Percentiles rank a stretch among this genome's conserved stretches.
Conservation (phyloP, 768 basidiomycete species). For the Leccinum pellstonianum region DNA sequence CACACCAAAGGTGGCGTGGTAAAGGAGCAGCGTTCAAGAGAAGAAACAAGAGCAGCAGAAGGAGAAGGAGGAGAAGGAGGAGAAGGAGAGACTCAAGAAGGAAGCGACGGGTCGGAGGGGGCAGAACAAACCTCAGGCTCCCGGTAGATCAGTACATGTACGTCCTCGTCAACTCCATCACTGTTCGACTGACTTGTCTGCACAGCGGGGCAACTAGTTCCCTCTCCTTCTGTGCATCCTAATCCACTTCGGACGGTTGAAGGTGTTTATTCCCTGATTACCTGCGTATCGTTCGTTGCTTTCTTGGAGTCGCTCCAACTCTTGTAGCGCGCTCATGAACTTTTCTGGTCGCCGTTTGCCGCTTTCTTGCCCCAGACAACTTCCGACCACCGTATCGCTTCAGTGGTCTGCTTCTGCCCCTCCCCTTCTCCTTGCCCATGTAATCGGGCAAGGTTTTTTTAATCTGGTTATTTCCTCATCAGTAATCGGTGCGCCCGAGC, state of each 20-base stretch:
- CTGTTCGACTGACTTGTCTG: not conserved
- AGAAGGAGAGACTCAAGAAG: not conserved
- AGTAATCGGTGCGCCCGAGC: conserved; percentile 43
- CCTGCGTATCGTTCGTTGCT: not conserved
- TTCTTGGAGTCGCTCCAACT: conserved; percentile 29
- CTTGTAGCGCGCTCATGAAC: conserved; percentile 38
- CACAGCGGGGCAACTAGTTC: conserved; percentile 3
- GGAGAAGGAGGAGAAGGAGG: not conserved
- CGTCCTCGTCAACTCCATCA: not conserved
- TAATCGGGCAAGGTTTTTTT: conserved; percentile 47
- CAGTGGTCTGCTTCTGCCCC: conserved; percentile 9
- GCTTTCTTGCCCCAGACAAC: conserved; percentile 44
- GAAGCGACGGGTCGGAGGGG: not conserved
- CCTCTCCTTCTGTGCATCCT: not conserved
- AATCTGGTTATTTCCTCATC: conserved; percentile 54
- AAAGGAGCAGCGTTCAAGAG: not conserved
- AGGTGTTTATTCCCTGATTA: conserved; percentile 9
- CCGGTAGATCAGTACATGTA: conserved; percentile 6
- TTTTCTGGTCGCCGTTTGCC: conserved; percentile 16
- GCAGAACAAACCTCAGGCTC: too few relatives aligned
- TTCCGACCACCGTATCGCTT: conserved; percentile 47
- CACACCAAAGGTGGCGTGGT: too few relatives aligned
- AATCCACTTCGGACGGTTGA: conserved; percentile 3
- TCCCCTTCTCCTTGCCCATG: conserved; percentile 23
- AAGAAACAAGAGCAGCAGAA: not conserved